Conservation (phyloP, 2,329 filamentous ascomycete genomes). For the Ceratocystis papillata region DNA sequence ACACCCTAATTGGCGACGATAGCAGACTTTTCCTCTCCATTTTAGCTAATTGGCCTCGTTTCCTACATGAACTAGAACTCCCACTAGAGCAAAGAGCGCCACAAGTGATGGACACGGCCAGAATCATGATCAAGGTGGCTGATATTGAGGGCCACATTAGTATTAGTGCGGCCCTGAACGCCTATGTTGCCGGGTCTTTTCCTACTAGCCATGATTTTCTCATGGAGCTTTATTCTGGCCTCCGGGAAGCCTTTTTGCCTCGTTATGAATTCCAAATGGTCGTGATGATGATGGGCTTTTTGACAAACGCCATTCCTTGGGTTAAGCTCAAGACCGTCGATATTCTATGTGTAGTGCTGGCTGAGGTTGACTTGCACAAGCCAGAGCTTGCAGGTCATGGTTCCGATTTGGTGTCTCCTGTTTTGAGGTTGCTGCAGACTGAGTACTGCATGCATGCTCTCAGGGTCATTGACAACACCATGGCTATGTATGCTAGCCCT, state of each 20-base stretch:
- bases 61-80: conserved; percentile 68
- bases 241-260: conserved; percentile 71
- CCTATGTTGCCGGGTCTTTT: conserved; percentile 58
- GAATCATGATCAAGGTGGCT: conserved; percentile 59
- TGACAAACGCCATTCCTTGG: conserved; percentile 82
- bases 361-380: conserved; percentile 85
- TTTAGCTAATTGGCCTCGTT: conserved; percentile 84
- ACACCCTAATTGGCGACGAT: conserved; percentile 69
- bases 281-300: conserved; percentile 78
- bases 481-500: conserved; percentile 81
- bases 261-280: conserved; percentile 72
- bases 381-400: conserved; percentile 82
- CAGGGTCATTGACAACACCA: conserved; percentile 85
- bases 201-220: conserved; percentile 65
- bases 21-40: conserved; percentile 72
- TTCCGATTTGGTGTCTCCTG: conserved; percentile 86
- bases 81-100: conserved; percentile 41
- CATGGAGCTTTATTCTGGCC: conserved; percentile 57
- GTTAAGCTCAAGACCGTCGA: conserved; percentile 90
- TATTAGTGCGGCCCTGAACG: conserved; percentile 58
- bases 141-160: conserved; percentile 58
- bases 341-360: conserved; percentile 72
- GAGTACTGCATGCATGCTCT: conserved; percentile 89
- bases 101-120: conserved; percentile 50
- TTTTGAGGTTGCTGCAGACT: conserved; percentile 79